These are phyloP conservation scores for Tolypocladium inflatum DNA, from an alignment of 2,329 filamentous ascomycete genomes.

Conservation along the genomic window DNA sequence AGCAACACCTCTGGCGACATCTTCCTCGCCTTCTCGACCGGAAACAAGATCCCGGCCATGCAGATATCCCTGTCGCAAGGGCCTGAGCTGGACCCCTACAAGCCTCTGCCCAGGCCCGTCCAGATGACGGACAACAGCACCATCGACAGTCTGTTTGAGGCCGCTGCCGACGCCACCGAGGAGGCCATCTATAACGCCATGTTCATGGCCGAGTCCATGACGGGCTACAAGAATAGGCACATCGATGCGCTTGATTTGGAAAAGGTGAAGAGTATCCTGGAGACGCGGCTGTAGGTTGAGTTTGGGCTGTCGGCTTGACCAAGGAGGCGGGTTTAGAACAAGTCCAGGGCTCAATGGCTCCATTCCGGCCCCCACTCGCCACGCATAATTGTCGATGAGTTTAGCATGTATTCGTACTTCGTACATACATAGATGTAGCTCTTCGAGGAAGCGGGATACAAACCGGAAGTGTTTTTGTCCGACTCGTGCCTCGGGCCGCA, in stretches of 20 bases:
- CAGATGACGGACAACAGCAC: constrained; percentile 41
- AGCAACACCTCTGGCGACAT: constrained; percentile 56
- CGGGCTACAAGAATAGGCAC: constrained; percentile 37
- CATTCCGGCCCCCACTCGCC: background rate
- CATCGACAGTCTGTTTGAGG: constrained; percentile 53
- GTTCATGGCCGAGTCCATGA: constrained; percentile 51
- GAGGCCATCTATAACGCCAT: constrained; percentile 58
- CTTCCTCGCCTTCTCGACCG: constrained; percentile 58
- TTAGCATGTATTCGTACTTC: too few relatives aligned
- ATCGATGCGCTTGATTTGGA: constrained; percentile 41
- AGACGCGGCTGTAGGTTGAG: constrained; percentile 19
- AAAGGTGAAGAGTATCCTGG: constrained; percentile 35
- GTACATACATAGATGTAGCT: too few relatives aligned
- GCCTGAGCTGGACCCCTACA: constrained; percentile 30
- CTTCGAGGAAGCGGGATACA: background rate
- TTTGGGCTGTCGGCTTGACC: background rate
- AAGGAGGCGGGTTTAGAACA: background rate
- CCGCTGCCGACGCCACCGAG: constrained; percentile 51
- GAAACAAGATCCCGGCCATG: constrained; percentile 34
- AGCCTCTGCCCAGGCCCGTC: constrained; percentile 21
- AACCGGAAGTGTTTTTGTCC: background rate
- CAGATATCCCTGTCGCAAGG: constrained; percentile 9
- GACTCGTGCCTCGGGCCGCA: background rate
- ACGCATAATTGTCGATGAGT: background rate
- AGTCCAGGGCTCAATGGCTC: background rate